phyloP scores from a whole-genome alignment of 1,139 yeast genomes.

The Hansenula lynferdii region DNA sequence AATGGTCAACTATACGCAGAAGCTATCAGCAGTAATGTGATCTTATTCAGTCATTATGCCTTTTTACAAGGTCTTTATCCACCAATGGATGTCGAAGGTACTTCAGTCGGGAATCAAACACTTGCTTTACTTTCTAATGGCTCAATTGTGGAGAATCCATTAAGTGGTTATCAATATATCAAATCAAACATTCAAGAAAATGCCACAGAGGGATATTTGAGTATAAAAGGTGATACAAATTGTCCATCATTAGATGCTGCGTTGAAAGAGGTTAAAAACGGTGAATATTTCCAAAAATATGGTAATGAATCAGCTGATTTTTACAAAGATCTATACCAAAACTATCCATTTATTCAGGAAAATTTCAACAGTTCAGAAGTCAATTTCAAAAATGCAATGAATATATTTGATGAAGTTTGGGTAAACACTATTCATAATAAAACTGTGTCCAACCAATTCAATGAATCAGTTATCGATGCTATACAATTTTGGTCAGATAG shows the following conservation, averaged over 20 bases:
- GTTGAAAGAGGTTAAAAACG: conserved; percentile 23
- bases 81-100: conserved; percentile 27
- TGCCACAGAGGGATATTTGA: conserved; percentile 32
- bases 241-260: conserved; percentile 33
- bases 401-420: conserved; percentile 33
- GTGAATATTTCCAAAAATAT: conserved; percentile 16
- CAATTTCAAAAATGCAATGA: conserved; percentile 33
- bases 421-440: conserved; percentile 36
- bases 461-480: conserved; percentile 24
- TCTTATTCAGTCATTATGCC: conserved; percentile 33
- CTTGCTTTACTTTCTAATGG: conserved; percentile 33
- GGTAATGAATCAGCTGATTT: conserved; percentile 32
- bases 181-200: conserved; percentile 29
- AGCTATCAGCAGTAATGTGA: conserved; percentile 29
- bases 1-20: conserved; percentile 29
- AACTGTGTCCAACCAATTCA: conserved; percentile 27
- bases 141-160: conserved; percentile 29
- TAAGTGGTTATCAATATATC: conserved; percentile 40
- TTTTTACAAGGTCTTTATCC: conserved; percentile 43
- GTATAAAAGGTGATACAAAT: conserved; percentile 35
- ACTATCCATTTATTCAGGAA: conserved; percentile 18
- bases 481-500: conserved; percentile 32
- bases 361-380: conserved; percentile 23
- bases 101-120: conserved; percentile 19
- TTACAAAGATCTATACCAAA: conserved; percentile 28